Conservation (phyloP, 2,329 filamentous ascomycete species). For the Aspergillus fumigatiaffinis region DNA sequence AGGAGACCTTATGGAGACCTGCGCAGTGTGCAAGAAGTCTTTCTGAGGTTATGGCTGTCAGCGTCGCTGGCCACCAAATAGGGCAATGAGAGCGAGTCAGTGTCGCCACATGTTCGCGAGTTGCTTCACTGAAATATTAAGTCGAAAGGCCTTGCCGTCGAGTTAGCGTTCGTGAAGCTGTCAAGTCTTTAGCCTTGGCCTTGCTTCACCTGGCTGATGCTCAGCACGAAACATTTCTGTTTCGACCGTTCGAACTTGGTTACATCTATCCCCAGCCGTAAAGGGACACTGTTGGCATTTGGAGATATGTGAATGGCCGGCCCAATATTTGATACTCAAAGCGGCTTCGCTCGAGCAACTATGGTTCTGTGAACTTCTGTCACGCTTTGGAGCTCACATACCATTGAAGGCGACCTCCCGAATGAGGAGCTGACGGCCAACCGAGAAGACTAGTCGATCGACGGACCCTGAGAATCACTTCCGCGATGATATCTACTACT, state of each 20-base stretch:
- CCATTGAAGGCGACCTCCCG: too few species aligned
- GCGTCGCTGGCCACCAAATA: neutral
- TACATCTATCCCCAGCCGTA: slow-evolving; percentile 41
- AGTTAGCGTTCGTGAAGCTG: slow-evolving; percentile 38
- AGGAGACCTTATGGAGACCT: slow-evolving; percentile 52
- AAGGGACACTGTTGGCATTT: slow-evolving; percentile 57
- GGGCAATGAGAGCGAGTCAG: slow-evolving; percentile 8
- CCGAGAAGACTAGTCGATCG: too few species aligned
- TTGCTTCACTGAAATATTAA: slow-evolving; percentile 15
- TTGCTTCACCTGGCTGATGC: neutral
- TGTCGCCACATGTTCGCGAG: slow-evolving; percentile 25
- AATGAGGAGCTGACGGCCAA: too few species aligned
- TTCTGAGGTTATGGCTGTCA: slow-evolving; percentile 15
- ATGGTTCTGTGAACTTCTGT: neutral
- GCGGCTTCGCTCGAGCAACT: slow-evolving; percentile 55
- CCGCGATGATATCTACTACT: too few species aligned
- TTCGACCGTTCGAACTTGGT: slow-evolving; percentile 40
- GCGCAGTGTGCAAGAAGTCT: slow-evolving; percentile 51
- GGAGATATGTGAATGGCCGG: slow-evolving; percentile 62
- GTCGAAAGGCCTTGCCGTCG: slow-evolving; percentile 33
- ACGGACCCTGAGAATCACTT: too few species aligned
- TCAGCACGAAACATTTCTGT: slow-evolving; percentile 21
- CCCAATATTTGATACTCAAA: slow-evolving; percentile 53
- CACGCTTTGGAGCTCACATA: too few species aligned
- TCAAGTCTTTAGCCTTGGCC: slow-evolving; percentile 7